Conservation (phyloP, 495 filamentous ascomycete genomes). For the Hypoxylon fragiforme region DNA sequence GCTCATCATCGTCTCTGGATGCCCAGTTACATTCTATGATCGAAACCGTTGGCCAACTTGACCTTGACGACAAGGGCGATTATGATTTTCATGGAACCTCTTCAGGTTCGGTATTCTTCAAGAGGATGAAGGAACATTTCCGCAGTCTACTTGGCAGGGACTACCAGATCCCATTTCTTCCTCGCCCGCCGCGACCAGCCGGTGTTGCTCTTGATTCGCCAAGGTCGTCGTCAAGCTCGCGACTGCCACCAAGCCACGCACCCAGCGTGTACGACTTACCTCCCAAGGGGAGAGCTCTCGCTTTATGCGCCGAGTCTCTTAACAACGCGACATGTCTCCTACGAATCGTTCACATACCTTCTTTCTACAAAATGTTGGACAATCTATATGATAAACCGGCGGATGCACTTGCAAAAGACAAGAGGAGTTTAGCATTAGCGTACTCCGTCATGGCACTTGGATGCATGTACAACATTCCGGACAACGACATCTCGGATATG, state of each 20-base stretch:
- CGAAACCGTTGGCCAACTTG: constrained; percentile 81
- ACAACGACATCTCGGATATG: constrained; percentile 37
- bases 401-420: constrained; percentile 73
- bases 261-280: constrained; percentile 72
- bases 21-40: constrained; percentile 93
- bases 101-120: constrained; percentile 85
- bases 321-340: constrained; percentile 83
- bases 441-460: constrained; percentile 86
- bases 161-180: constrained; percentile 52
- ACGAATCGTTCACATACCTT: constrained; percentile 84
- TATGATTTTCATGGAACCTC: constrained; percentile 96
- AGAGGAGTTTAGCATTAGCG: constrained; percentile 78
- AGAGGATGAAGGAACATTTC: constrained; percentile 83
- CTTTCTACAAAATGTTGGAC: constrained; percentile 77
- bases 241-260: constrained; percentile 62
- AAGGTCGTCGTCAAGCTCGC: constrained; percentile 55
- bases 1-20: constrained; percentile 50
- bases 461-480: constrained; percentile 72
- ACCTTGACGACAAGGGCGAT: constrained; percentile 86
- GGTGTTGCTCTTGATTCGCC: constrained; percentile 69
- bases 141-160: constrained; percentile 62
- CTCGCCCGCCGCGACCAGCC: constrained; percentile 42
- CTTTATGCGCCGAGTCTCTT: constrained; percentile 75
- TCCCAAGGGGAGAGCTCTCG: constrained; percentile 63
- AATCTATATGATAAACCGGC: constrained; percentile 73